Conservation (phyloP, 2,329 filamentous ascomycete species). For the Graphilbum ipis-grandicollis region DNA sequence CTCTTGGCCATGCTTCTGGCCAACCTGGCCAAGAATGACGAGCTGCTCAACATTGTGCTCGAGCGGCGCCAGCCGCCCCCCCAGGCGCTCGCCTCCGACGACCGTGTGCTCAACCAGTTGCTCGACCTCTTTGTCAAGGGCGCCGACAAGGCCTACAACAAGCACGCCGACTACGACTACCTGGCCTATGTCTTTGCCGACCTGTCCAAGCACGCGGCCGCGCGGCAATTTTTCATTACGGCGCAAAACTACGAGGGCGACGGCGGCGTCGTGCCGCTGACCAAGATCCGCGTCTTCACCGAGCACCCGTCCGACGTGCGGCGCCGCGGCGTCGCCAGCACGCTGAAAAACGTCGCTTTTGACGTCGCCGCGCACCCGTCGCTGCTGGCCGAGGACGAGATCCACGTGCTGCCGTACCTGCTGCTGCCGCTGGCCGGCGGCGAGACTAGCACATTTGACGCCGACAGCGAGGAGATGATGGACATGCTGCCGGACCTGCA, state of each 20-base stretch:
- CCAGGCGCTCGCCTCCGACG: conserved; percentile 52
- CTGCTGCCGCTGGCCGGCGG: conserved; percentile 73
- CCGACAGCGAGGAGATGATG: conserved; percentile 70
- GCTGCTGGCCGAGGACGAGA: conserved; percentile 53
- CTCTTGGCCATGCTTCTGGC: conserved; percentile 81
- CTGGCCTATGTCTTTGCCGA: conserved; percentile 90
- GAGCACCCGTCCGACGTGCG: conserved; percentile 72
- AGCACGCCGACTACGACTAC: conserved; percentile 76
- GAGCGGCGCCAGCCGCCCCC: conserved; percentile 51
- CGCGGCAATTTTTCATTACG: conserved; percentile 57
- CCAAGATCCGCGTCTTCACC: conserved; percentile 87
- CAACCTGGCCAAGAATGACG: conserved; percentile 72
- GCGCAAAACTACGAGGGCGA: conserved; percentile 62
- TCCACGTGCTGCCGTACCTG: conserved; percentile 76
- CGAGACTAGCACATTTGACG: conserved; percentile 80
- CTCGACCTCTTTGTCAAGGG: conserved; percentile 95
- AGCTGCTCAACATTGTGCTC: conserved; percentile 51
- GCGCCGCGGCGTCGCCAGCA: conserved; percentile 84
- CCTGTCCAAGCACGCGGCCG: conserved; percentile 62
- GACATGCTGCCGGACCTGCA: conserved; percentile 83
- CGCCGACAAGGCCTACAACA: conserved; percentile 66
- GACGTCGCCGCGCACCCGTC: conserved; percentile 54
- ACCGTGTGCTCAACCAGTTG: conserved; percentile 69
- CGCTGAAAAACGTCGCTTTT: conserved; percentile 88
- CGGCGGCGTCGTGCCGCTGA: conserved; percentile 71